Percentiles rank a stretch among this genome's conserved stretches.
Evolutionary conservation across 306 rosid genomes (phyloP).

Genomic region (Quercus alba): DNA sequence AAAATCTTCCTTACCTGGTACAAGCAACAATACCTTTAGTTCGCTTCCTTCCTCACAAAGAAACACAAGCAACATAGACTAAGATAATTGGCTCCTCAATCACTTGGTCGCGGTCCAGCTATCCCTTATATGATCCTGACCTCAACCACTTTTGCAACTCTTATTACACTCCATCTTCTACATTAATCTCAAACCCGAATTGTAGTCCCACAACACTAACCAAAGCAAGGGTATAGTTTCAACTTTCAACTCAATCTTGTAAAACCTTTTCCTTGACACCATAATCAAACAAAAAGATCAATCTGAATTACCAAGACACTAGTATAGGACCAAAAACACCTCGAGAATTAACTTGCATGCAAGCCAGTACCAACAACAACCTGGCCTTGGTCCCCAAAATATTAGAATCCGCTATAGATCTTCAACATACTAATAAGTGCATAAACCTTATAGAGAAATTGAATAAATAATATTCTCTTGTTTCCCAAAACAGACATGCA

Average conservation of each 20-base stretch:
- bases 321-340: neutral
- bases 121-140: too few relatives aligned
- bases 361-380: neutral
- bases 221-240: neutral
- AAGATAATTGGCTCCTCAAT: neutral
- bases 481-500: neutral
- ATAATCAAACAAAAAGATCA: neutral
- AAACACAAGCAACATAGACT: neutral
- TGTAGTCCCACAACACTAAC: neutral
- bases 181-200: neutral
- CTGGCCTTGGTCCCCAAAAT: too few relatives aligned
- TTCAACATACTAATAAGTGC: neutral
- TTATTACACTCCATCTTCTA: neutral
- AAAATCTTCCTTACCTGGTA: neutral
- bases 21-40: constrained; percentile 5
- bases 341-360: constrained; percentile 16
- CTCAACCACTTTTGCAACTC: neutral
- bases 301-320: neutral
- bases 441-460: neutral
- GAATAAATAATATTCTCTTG: neutral
- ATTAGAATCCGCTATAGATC: too few relatives aligned
- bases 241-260: neutral
- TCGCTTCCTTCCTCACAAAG: neutral
- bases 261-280: neutral
- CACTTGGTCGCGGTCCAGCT: neutral